Evolutionary conservation across 208 protist genomes (phyloP).

Genomic region (Crithidia bombi): DNA sequence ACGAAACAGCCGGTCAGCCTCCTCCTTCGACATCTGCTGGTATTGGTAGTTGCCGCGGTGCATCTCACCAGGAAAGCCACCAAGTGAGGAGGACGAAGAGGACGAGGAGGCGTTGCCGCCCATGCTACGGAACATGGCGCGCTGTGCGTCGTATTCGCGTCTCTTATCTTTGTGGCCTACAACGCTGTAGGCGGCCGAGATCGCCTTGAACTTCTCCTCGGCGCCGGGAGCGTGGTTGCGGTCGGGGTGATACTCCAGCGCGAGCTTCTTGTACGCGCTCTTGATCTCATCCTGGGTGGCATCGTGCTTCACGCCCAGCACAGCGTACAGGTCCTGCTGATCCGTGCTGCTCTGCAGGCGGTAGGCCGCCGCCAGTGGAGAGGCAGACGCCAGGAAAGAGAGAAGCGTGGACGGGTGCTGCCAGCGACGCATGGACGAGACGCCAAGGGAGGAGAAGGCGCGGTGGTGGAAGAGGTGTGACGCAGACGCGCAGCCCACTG

Average conservation of each 20-base stretch:
- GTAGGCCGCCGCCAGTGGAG: background rate
- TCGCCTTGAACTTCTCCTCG: conserved; percentile 89
- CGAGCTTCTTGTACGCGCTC: conserved; percentile 89
- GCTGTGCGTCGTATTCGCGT: conserved; percentile 79
- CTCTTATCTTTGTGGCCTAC: conserved; percentile 78
- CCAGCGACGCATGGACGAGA: conserved; percentile 11
- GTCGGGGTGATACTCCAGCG: conserved; percentile 91
- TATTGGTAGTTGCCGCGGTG: conserved; percentile 43
- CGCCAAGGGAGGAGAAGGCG: background rate
- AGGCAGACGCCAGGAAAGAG: background rate
- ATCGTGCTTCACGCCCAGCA: conserved; percentile 73
- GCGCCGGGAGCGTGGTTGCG: conserved; percentile 80
- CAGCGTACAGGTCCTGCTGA: conserved; percentile 70
- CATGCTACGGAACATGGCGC: conserved; percentile 34
- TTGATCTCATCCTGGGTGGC: conserved; percentile 91
- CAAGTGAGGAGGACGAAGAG: conserved; percentile 5
- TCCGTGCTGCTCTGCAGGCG: conserved; percentile 25
- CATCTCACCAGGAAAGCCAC: conserved; percentile 23
- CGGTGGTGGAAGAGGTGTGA: background rate
- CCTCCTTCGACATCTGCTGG: conserved; percentile 87
- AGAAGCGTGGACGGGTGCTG: background rate
- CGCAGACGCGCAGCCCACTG: background rate
- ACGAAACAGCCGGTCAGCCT: conserved; percentile 84
- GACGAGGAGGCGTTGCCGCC: conserved; percentile 20
- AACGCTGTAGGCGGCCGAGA: conserved; percentile 87